These are phyloP conservation scores for Cladophialophora immunda DNA, from an alignment of 2,329 filamentous ascomycete genomes.

Conservation along the genomic window DNA sequence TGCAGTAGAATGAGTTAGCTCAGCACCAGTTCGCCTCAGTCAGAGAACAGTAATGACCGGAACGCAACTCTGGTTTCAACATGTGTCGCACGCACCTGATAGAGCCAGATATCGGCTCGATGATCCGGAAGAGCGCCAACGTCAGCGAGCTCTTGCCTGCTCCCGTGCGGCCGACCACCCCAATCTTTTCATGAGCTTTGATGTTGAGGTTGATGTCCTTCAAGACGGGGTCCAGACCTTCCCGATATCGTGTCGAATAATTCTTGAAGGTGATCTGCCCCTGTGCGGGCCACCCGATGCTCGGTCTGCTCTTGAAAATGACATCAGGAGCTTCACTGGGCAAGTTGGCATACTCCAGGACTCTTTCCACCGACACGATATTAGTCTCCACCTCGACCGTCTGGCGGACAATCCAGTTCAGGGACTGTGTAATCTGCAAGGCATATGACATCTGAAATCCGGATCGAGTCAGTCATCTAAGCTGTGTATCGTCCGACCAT, in stretches of 20 bases:
- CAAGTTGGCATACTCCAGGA: constrained; percentile 91
- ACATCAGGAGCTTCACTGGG: constrained; percentile 96
- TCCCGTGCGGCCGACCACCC: constrained; percentile 93
- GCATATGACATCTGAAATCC: constrained; percentile 82
- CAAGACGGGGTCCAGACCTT: constrained; percentile 87
- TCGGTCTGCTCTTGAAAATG: constrained; percentile 83
- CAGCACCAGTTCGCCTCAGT: background rate
- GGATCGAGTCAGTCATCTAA: constrained; percentile 19
- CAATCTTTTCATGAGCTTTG: constrained; percentile 97
- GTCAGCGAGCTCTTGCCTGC: constrained; percentile 96
- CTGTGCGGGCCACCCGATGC: constrained; percentile 88
- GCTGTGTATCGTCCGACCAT: constrained; percentile 7
- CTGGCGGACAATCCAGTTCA: constrained; percentile 99
- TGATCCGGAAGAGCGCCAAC: constrained; percentile 91
- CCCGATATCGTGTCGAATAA: constrained; percentile 92
- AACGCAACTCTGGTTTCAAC: background rate
- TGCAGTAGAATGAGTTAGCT: constrained; percentile 44
- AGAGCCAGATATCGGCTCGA: constrained; percentile 82
- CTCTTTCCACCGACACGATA: constrained; percentile 97
- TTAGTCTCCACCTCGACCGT: constrained; percentile 99
- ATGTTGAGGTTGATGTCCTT: constrained; percentile 93
- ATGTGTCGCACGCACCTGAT: constrained; percentile 62
- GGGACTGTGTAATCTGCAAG: constrained; percentile 92
- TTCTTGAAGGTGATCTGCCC: constrained; percentile 90
- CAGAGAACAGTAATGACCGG: background rate